These are phyloP conservation scores for Metschnikowia aberdeeniae DNA, from an alignment of 805 yeast genomes.

Conservation along the genomic window DNA sequence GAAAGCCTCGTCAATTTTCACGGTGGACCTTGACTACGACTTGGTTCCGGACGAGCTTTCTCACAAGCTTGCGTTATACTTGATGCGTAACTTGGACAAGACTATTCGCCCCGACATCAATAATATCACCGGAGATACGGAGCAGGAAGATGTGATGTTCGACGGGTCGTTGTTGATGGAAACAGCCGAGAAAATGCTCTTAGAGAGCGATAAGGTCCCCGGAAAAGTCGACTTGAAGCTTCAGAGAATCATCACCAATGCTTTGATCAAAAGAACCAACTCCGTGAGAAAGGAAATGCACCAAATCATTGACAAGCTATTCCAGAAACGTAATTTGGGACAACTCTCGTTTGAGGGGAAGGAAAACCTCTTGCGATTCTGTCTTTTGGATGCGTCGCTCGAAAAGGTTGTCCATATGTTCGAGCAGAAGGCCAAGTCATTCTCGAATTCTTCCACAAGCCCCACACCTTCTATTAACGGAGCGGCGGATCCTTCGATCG, in stretches of 20 bases:
- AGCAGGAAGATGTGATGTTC: constrained; percentile 62
- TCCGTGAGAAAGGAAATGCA: constrained; percentile 50
- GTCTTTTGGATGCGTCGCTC: constrained; percentile 51
- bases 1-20: constrained; percentile 46
- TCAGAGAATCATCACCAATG: constrained; percentile 45
- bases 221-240: constrained; percentile 33
- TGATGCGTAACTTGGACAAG: constrained; percentile 55
- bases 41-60: constrained; percentile 48
- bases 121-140: constrained; percentile 20
- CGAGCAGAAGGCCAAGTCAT: constrained; percentile 35
- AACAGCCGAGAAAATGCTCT: constrained; percentile 64
- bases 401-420: constrained; percentile 51
- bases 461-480: constrained; percentile 14
- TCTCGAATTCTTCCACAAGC: constrained; percentile 16
- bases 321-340: constrained; percentile 44
- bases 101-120: constrained; percentile 27
- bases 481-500: background rate
- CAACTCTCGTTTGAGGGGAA: constrained; percentile 50
- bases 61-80: constrained; percentile 51
- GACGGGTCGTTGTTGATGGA: constrained; percentile 74
- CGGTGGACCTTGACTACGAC: constrained; percentile 53
- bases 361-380: constrained; percentile 49
- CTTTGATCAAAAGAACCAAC: constrained; percentile 48
- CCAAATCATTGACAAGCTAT: constrained; percentile 46
- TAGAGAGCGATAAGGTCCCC: constrained; percentile 19